Evolutionary conservation across 2,329 filamentous ascomycete species (phyloP).

Genomic region (Neonectria ditissima): DNA sequence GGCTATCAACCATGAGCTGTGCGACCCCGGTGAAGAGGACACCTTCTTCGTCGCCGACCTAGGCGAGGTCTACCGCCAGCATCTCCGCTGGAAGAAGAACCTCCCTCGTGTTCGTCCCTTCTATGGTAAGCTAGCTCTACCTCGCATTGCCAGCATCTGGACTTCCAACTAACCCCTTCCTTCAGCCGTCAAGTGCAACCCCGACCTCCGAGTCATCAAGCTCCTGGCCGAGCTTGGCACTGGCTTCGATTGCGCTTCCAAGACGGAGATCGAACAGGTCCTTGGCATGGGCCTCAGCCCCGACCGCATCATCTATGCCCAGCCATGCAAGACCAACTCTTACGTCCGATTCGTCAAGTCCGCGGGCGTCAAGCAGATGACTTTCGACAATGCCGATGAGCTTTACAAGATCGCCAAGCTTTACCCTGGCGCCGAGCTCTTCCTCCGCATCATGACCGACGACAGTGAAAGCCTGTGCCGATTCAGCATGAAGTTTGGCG

Average conservation of each 20-base stretch:
- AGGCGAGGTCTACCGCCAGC: conserved; percentile 98
- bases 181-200: conserved; percentile 97
- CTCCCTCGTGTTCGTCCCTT: conserved; percentile 94
- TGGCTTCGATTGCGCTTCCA: conserved; percentile 98
- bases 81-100: conserved; percentile 97
- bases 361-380: conserved; percentile 95
- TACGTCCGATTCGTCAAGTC: conserved; percentile 92
- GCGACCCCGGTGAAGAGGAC: conserved; percentile 93
- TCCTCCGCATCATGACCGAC: conserved; percentile 94
- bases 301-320: conserved; percentile 95
- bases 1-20: conserved; percentile 86
- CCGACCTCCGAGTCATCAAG: conserved; percentile 87
- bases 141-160: neutral
- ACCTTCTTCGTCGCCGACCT: conserved; percentile 98
- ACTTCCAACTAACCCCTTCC: conserved; percentile 19
- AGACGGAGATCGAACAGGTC: conserved; percentile 95
- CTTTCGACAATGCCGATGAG: conserved; percentile 98
- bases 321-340: conserved; percentile 99
- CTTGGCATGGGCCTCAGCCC: conserved; percentile 85
- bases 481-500: conserved; percentile 97
- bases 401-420: conserved; percentile 97
- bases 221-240: conserved; percentile 90
- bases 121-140: conserved; percentile 76
- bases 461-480: conserved; percentile 95
- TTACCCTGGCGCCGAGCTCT: conserved; percentile 89